A percentile compares a stretch with the other conserved stretches of the same genome.
These are phyloP conservation scores for Dryadomyces quercus-mongolicae DNA, from an alignment of 2,329 filamentous ascomycete genomes.

Conservation along the genomic window DNA sequence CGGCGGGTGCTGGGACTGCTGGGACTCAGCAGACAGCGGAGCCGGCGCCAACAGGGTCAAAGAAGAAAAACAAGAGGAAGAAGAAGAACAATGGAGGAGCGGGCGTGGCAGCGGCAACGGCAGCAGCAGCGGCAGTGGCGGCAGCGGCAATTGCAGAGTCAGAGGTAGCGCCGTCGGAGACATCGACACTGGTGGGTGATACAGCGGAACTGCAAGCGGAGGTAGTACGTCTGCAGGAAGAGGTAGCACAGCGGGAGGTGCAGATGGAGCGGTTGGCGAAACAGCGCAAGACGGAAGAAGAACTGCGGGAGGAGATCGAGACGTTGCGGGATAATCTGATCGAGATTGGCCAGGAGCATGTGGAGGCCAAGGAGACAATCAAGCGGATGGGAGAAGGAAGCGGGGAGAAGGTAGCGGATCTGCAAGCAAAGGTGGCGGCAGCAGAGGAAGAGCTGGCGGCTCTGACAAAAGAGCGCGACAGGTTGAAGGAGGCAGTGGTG, in stretches of 20 bases:
- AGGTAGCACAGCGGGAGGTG: slow-evolving; percentile 42
- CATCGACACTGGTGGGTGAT: slow-evolving; percentile 11
- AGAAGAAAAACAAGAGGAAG: slow-evolving; percentile 81
- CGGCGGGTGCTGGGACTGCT: slow-evolving; percentile 16
- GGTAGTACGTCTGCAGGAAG: slow-evolving; percentile 26
- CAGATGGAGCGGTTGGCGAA: slow-evolving; percentile 60
- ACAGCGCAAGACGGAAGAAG: slow-evolving; percentile 64
- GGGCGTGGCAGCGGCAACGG: slow-evolving; percentile 19
- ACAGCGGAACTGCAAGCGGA: slow-evolving; percentile 4
- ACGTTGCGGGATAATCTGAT: slow-evolving; percentile 69
- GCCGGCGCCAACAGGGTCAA: slow-evolving; percentile 13
- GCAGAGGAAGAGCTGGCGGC: slow-evolving; percentile 49
- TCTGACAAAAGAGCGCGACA: slow-evolving; percentile 53
- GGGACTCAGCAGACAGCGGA: not conserved
- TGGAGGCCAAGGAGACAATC: slow-evolving; percentile 66
- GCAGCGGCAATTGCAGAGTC: slow-evolving; percentile 13
- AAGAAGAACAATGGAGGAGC: slow-evolving; percentile 47
- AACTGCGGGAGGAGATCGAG: slow-evolving; percentile 75
- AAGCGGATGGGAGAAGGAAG: slow-evolving; percentile 43
- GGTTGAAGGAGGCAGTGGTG: slow-evolving; percentile 30
- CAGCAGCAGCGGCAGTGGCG: slow-evolving; percentile 20
- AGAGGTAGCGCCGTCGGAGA: slow-evolving; percentile 20
- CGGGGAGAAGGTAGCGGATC: slow-evolving; percentile 50
- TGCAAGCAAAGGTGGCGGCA: slow-evolving; percentile 49
- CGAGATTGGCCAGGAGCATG: slow-evolving; percentile 69